phyloP scores from a whole-genome alignment of 2,329 filamentous ascomycete species.

The Neonectria faginata region DNA sequence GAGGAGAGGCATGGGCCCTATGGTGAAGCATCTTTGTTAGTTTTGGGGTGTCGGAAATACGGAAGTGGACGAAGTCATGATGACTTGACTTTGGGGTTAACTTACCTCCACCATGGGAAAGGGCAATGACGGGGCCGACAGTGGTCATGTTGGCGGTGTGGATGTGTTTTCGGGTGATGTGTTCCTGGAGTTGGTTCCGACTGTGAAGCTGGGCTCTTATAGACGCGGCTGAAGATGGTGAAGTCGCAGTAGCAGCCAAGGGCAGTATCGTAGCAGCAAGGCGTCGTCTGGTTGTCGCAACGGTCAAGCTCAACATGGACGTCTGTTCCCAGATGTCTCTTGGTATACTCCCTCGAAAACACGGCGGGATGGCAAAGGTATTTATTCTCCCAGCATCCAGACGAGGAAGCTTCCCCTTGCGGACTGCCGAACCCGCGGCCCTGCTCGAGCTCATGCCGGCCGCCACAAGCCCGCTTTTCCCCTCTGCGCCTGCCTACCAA shows the following conservation, averaged over 20 bases:
- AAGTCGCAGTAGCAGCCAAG: neutral
- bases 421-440: neutral
- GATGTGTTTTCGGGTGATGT: slow-evolving; percentile 6
- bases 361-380: slow-evolving; percentile 16
- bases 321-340: neutral
- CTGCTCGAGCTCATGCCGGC: neutral
- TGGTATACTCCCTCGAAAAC: neutral
- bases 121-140: slow-evolving; percentile 58
- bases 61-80: slow-evolving; percentile 3
- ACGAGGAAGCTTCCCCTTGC: neutral
- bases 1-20: slow-evolving; percentile 68
- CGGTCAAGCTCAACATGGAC: slow-evolving; percentile 33
- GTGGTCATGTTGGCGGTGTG: slow-evolving; percentile 50
- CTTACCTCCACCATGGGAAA: slow-evolving; percentile 63
- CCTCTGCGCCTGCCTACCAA: neutral
- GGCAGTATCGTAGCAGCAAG: slow-evolving; percentile 13
- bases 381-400: slow-evolving; percentile 20
- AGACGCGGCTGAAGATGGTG: neutral
- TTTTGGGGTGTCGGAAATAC: slow-evolving; percentile 8
- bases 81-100: neutral
- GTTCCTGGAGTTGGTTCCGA: slow-evolving; percentile 11
- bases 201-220: neutral
- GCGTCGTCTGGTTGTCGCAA: slow-evolving; percentile 19
- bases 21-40: slow-evolving; percentile 29
- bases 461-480: slow-evolving; percentile 9